These are phyloP conservation scores for Gossypium davidsonii DNA, from an alignment of 441 rosid species.

Conservation along the genomic window DNA sequence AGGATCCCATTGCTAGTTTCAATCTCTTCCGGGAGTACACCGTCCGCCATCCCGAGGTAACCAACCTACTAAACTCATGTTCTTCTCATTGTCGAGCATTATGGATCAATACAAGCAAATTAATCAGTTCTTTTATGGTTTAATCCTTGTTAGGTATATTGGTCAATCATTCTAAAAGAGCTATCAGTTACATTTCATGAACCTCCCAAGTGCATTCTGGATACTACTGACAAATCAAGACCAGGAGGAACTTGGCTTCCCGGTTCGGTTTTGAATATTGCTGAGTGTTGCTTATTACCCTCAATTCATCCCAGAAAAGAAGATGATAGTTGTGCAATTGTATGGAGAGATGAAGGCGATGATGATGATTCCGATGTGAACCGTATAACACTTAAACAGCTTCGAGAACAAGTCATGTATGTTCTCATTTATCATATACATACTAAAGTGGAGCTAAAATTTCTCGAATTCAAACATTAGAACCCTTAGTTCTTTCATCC, in stretches of 20 bases:
- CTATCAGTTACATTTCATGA: slow-evolving; percentile 48
- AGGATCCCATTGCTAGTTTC: slow-evolving; percentile 66
- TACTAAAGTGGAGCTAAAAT: background rate
- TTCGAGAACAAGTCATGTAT: slow-evolving; percentile 77
- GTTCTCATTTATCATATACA: slow-evolving; percentile 12
- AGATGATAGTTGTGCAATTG: slow-evolving; percentile 52
- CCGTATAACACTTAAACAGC: slow-evolving; percentile 49
- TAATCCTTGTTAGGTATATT: slow-evolving; percentile 43
- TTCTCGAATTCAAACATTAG: background rate
- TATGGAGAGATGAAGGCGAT: slow-evolving; percentile 70
- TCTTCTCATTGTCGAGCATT: background rate
- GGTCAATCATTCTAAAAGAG: slow-evolving; percentile 61
- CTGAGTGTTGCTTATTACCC: slow-evolving; percentile 73
- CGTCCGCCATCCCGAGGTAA: slow-evolving; percentile 54
- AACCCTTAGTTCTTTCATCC: background rate
- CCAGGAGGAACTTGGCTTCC: slow-evolving; percentile 75
- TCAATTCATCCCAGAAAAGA: slow-evolving; percentile 42
- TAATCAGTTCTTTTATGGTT: background rate
- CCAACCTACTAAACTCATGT: slow-evolving; percentile 14
- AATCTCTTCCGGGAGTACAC: slow-evolving; percentile 51
- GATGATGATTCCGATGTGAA: slow-evolving; percentile 48
- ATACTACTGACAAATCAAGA: slow-evolving; percentile 43
- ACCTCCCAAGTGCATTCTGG: slow-evolving; percentile 63
- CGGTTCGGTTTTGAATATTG: slow-evolving; percentile 56
- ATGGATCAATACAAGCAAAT: background rate